Evolutionary conservation across 495 filamentous ascomycete species (phyloP).

Genomic region (Xylaria scruposa): DNA sequence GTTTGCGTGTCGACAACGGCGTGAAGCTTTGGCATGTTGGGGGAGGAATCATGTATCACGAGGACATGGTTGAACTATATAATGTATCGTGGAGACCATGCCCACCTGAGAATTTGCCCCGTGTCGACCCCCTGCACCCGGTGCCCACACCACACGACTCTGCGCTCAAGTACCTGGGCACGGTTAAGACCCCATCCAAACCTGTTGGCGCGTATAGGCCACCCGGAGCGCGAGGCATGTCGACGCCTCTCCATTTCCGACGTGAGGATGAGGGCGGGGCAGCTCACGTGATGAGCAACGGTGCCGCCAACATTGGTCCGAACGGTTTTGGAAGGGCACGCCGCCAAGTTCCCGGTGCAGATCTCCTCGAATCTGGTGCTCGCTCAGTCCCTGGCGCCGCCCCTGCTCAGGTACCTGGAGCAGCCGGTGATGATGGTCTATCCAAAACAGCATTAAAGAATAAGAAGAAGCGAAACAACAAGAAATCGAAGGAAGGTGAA

Average conservation of each 20-base stretch:
- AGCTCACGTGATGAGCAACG: constrained; percentile 81
- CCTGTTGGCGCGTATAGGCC: constrained; percentile 94
- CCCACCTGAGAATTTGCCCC: constrained; percentile 60
- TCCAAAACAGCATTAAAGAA: constrained; percentile 93
- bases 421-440: constrained; percentile 68
- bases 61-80: constrained; percentile 93
- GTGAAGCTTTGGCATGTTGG: constrained; percentile 94
- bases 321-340: constrained; percentile 81
- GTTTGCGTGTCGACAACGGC: constrained; percentile 95
- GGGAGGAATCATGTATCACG: constrained; percentile 90
- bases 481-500: constrained; percentile 83
- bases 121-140: constrained; percentile 76
- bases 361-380: constrained; percentile 48
- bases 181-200: constrained; percentile 89
- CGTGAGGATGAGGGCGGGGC: constrained; percentile 96
- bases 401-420: constrained; percentile 64
- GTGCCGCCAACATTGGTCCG: constrained; percentile 65
- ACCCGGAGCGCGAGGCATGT: constrained; percentile 89
- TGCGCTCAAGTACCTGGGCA: constrained; percentile 80
- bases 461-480: constrained; percentile 98
- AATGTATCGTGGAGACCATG: constrained; percentile 90
- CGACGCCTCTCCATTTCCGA: constrained; percentile 93
- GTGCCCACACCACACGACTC: constrained; percentile 84
- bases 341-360: constrained; percentile 61
- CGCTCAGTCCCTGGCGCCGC: constrained; percentile 76